phyloP scores from a whole-genome alignment of 768 basidiomycete genomes.

The Xerocomus brunneocitrinus region DNA sequence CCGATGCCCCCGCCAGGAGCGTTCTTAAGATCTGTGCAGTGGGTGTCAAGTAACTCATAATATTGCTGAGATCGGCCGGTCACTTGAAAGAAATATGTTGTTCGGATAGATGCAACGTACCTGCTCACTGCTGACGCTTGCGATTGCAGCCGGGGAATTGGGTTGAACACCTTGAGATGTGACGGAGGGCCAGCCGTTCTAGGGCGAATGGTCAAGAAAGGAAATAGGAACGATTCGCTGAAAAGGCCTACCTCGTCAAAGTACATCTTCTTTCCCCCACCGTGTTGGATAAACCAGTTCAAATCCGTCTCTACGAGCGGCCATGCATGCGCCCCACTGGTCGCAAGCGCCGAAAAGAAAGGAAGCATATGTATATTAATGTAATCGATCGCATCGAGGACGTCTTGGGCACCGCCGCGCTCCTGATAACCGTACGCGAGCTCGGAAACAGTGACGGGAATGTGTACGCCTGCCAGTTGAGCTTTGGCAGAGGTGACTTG shows the following conservation, averaged over 20 bases:
- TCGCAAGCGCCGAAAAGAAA: conserved; percentile 44
- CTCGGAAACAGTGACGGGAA: conserved; percentile 67
- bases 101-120: conserved; percentile 32
- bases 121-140: conserved; percentile 57
- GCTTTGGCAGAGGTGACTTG: conserved; percentile 49
- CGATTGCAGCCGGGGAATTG: conserved; percentile 58
- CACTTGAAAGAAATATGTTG: background rate
- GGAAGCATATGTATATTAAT: conserved; percentile 71
- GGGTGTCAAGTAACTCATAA: conserved; percentile 55
- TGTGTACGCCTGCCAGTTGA: conserved; percentile 47
- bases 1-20: conserved; percentile 61
- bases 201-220: background rate
- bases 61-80: conserved; percentile 37
- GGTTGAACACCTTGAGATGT: conserved; percentile 59
- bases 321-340: conserved; percentile 55
- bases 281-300: conserved; percentile 63
- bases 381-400: conserved; percentile 56
- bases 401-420: conserved; percentile 45
- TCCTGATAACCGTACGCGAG: conserved; percentile 59
- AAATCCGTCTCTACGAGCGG: conserved; percentile 55
- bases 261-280: conserved; percentile 69
- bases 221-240: background rate
- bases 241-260: conserved; percentile 52
- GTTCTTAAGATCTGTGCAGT: conserved; percentile 59
- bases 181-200: conserved; percentile 79